Evolutionary conservation across 208 protist species (phyloP).

Genomic region (Leptomonas seymouri): DNA sequence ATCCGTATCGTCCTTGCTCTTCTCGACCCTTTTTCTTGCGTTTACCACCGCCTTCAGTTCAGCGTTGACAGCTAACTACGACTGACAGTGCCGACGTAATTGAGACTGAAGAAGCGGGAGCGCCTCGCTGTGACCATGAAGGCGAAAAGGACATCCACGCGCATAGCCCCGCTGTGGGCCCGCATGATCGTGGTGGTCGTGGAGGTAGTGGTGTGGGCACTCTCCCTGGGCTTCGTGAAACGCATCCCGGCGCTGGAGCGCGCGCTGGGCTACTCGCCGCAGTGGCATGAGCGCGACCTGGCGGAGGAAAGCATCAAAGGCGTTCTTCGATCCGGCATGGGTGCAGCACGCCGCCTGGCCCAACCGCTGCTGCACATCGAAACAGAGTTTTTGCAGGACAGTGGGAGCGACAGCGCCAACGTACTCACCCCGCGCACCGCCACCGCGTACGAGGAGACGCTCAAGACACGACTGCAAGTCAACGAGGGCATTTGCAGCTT

Average conservation of each 20-base stretch:
- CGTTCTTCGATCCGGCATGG: constrained; percentile 29
- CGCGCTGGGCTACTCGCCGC: constrained; percentile 23
- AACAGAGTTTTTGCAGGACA: constrained; percentile 39
- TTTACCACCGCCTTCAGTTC: neutral
- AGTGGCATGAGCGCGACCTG: constrained; percentile 28
- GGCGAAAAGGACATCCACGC: neutral
- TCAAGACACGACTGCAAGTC: constrained; percentile 19
- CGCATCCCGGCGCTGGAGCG: constrained; percentile 21
- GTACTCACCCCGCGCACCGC: constrained; percentile 26
- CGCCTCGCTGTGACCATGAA: neutral
- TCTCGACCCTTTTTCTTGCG: neutral
- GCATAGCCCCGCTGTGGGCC: constrained; percentile 16
- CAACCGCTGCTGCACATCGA: constrained; percentile 51
- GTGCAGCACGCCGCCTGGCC: constrained; percentile 32
- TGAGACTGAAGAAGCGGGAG: constrained; percentile 8
- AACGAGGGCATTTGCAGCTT: constrained; percentile 49
- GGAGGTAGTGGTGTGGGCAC: constrained; percentile 33
- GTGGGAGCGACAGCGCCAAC: constrained; percentile 12
- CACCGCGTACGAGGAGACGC: constrained; percentile 32
- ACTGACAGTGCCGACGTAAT: constrained; percentile 4
- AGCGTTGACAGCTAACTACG: too few relatives aligned
- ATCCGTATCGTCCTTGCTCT: neutral
- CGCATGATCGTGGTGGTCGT: constrained; percentile 20
- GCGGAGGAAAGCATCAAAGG: constrained; percentile 30
- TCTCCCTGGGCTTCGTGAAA: constrained; percentile 35